phyloP scores from a whole-genome alignment of 352 stramenopile genomes.

The Pythium phragmiticola region DNA sequence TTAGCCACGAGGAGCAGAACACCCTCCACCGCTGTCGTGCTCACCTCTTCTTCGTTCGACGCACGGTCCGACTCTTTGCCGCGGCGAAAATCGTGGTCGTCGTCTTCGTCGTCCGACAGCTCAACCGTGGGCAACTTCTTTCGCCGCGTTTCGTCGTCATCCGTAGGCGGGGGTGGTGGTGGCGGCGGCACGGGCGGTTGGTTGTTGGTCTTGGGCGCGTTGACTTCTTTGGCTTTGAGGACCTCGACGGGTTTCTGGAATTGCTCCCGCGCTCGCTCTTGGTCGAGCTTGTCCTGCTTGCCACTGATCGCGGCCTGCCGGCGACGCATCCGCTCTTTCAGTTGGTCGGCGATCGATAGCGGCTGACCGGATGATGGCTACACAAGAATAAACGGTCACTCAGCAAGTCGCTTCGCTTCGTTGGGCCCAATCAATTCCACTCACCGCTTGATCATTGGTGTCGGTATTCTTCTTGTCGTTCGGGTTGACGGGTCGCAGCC shows the following conservation, averaged over 20 bases:
- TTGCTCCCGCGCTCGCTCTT: constrained; percentile 70
- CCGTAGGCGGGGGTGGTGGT: constrained; percentile 23
- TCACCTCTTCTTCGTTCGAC: constrained; percentile 70
- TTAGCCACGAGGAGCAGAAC: no score
- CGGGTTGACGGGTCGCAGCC: constrained; percentile 23
- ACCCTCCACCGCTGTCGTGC: neutral
- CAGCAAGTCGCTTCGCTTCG: neutral
- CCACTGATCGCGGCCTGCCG: constrained; percentile 78
- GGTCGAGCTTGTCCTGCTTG: constrained; percentile 82
- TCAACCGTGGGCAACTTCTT: constrained; percentile 64
- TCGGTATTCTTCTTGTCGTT: constrained; percentile 20
- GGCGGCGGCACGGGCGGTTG: constrained; percentile 36
- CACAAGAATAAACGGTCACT: constrained; percentile 3
- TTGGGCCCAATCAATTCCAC: neutral
- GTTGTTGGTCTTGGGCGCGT: constrained; percentile 26
- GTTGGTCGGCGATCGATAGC: constrained; percentile 76
- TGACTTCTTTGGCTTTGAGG: constrained; percentile 78
- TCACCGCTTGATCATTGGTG: constrained; percentile 8
- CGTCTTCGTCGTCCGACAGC: constrained; percentile 83
- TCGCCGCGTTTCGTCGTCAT: constrained; percentile 20
- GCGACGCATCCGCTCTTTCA: constrained; percentile 78
- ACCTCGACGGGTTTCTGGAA: constrained; percentile 71
- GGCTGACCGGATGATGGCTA: constrained; percentile 40
- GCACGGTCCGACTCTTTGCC: constrained; percentile 48
- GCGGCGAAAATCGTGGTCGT: constrained; percentile 21